A percentile compares a stretch with the other conserved stretches of the same genome.
These are phyloP conservation scores for Saitozyma podzolica DNA, from an alignment of 768 basidiomycete species.

Conservation along the genomic window DNA sequence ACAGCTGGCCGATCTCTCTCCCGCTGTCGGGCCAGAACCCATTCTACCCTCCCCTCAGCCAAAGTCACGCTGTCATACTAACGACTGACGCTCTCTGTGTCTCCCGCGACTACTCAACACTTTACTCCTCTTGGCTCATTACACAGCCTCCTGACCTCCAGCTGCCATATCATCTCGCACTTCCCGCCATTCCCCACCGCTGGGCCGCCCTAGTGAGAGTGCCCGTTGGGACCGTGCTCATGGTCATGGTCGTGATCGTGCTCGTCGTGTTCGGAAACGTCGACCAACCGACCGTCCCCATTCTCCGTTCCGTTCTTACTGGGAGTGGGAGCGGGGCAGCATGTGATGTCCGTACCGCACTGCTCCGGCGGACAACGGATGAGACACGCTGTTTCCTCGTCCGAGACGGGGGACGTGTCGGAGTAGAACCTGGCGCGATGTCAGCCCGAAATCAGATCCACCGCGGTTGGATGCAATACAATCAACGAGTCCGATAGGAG, in stretches of 20 bases:
- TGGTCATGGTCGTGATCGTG: conserved; percentile 14
- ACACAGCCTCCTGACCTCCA: too few relatives aligned
- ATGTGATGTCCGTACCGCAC: conserved; percentile 46
- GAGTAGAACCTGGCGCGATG: conserved; percentile 16
- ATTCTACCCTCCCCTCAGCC: too few relatives aligned
- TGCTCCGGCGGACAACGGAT: conserved; percentile 51
- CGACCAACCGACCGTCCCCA: conserved; percentile 22
- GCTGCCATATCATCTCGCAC: too few relatives aligned
- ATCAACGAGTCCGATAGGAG: neutral
- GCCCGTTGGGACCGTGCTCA: too few relatives aligned
- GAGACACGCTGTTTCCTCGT: conserved; percentile 43
- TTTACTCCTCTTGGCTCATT: too few relatives aligned
- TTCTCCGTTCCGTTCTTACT: conserved; percentile 8
- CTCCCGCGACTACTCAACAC: too few relatives aligned
- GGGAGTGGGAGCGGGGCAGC: conserved; percentile 42
- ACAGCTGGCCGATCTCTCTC: too few relatives aligned
- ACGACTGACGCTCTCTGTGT: too few relatives aligned
- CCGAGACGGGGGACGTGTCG: conserved; percentile 13
- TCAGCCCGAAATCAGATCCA: conserved; percentile 10
- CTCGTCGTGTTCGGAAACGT: conserved; percentile 39
- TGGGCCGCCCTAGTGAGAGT: too few relatives aligned
- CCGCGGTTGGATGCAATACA: neutral
- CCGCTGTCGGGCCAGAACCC: too few relatives aligned
- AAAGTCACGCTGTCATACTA: too few relatives aligned
- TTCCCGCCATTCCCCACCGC: too few relatives aligned